phyloP scores from a whole-genome alignment of 208 protist genomes.

The Crithidia thermophila region DNA sequence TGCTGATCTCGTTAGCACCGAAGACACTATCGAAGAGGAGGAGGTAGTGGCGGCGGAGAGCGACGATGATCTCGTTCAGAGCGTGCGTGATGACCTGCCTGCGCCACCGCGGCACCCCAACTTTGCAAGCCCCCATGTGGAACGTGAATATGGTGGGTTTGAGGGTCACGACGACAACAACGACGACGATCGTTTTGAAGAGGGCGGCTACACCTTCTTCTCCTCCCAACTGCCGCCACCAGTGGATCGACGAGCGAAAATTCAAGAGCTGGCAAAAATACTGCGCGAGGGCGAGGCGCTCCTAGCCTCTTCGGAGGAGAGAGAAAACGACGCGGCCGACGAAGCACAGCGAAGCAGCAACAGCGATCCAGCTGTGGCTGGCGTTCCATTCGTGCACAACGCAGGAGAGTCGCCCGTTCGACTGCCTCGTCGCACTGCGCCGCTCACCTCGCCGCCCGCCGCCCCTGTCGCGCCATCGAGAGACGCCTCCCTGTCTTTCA shows the following conservation, averaged over 20 bases:
- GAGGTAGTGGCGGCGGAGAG: neutral
- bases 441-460: neutral
- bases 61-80: constrained; percentile 1
- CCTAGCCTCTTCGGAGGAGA: neutral
- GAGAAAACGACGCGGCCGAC: neutral
- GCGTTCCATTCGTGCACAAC: neutral
- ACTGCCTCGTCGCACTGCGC: neutral
- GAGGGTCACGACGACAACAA: neutral
- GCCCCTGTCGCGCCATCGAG: neutral
- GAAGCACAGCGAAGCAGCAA: neutral
- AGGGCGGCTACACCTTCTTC: constrained; percentile 14
- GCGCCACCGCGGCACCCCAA: too few species aligned
- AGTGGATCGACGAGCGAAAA: constrained; percentile 11
- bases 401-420: constrained; percentile 2
- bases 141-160: too few species aligned
- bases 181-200: neutral
- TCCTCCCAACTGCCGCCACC: constrained; percentile 10
- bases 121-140: too few species aligned
- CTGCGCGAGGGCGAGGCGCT: neutral
- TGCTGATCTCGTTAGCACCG: too few species aligned
- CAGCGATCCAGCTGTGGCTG: neutral
- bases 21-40: neutral
- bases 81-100: neutral
- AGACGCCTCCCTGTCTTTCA: neutral
- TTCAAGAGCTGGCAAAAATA: constrained; percentile 13